Evolutionary conservation across 345 rosid genomes (phyloP).

Genomic region (Chamaenerion angustifolium): DNA sequence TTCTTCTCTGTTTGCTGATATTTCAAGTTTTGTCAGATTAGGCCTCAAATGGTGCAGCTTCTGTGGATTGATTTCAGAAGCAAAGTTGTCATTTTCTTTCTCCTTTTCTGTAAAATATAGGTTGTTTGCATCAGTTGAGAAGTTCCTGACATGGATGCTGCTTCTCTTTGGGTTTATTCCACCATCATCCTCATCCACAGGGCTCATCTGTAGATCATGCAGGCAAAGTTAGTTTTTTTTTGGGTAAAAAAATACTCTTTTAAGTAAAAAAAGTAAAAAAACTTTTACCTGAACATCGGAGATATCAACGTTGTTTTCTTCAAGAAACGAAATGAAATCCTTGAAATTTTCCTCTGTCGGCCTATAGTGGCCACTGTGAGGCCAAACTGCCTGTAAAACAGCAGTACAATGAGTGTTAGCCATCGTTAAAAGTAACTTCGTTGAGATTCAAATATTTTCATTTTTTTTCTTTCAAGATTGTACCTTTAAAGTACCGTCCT

Average conservation of each 20-base stretch:
- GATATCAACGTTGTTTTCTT: conserved; percentile 67
- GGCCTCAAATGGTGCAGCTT: conserved; percentile 10
- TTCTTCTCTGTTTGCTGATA: conserved; percentile 20
- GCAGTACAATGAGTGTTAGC: background rate
- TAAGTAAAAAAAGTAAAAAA: background rate
- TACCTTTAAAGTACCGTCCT: conserved; percentile 59
- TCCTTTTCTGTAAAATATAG: conserved; percentile 11
- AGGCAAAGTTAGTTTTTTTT: no score
- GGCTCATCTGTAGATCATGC: conserved; percentile 44
- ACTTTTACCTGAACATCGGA: conserved; percentile 52
- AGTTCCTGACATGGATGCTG: conserved; percentile 35
- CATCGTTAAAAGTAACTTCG: no score
- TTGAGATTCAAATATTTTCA: no score
- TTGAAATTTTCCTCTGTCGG: conserved; percentile 75
- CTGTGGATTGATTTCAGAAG: conserved; percentile 1
- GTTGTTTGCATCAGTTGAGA: conserved; percentile 50
- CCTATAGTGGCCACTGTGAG: conserved; percentile 93
- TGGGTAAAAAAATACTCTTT: no score
- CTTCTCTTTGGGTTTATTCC: conserved; percentile 24
- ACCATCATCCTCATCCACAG: conserved; percentile 45
- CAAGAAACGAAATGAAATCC: conserved; percentile 56
- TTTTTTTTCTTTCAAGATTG: background rate
- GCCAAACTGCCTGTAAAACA: conserved; percentile 79
- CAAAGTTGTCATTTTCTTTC: background rate
- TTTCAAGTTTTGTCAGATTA: conserved; percentile 27